Percentiles rank a stretch among this genome's conserved stretches.
Evolutionary conservation across 2,329 filamentous ascomycete genomes (phyloP).

Genomic region (Pseudopyricularia javanii): DNA sequence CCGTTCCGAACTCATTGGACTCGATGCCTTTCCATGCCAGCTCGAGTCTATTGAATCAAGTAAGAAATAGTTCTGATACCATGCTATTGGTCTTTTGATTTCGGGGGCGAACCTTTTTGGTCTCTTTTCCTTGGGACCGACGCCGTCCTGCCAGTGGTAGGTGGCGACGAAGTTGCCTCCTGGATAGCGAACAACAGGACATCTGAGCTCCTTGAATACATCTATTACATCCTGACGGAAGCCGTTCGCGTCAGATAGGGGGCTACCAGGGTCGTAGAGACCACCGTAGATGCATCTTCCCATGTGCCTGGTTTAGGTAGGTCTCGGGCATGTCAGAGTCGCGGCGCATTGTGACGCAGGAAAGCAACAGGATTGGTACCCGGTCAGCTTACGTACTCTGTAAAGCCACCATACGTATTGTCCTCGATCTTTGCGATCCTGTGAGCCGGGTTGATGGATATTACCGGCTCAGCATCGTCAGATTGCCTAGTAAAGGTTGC

Average conservation of each 20-base stretch:
- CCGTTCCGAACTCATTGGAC: conserved; percentile 69
- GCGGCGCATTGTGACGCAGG: too few relatives aligned
- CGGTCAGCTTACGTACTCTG: conserved; percentile 45
- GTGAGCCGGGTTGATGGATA: conserved; percentile 52
- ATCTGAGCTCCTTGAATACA: conserved; percentile 59
- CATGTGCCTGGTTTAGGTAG: conserved; percentile 52
- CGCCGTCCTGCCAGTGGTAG: conserved; percentile 74
- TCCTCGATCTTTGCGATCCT: conserved; percentile 63
- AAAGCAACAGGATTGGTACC: neutral
- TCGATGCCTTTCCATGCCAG: conserved; percentile 70
- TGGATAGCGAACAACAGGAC: conserved; percentile 69
- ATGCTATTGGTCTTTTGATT: neutral
- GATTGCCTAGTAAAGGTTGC: conserved; percentile 59
- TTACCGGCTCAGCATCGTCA: conserved; percentile 47
- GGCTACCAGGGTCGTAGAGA: conserved; percentile 66
- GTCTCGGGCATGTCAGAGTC: too few relatives aligned
- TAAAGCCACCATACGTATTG: conserved; percentile 76
- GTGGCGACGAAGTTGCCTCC: conserved; percentile 78
- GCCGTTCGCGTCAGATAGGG: conserved; percentile 57
- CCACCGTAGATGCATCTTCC: conserved; percentile 80
- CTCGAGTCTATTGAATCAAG: conserved; percentile 39
- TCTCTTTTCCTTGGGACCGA: conserved; percentile 60
- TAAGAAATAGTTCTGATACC: too few relatives aligned
- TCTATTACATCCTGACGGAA: conserved; percentile 71
- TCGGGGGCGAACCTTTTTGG: conserved; percentile 22